These are phyloP conservation scores for Diaporthe vexans DNA, from an alignment of 2,329 filamentous ascomycete genomes.

Conservation along the genomic window DNA sequence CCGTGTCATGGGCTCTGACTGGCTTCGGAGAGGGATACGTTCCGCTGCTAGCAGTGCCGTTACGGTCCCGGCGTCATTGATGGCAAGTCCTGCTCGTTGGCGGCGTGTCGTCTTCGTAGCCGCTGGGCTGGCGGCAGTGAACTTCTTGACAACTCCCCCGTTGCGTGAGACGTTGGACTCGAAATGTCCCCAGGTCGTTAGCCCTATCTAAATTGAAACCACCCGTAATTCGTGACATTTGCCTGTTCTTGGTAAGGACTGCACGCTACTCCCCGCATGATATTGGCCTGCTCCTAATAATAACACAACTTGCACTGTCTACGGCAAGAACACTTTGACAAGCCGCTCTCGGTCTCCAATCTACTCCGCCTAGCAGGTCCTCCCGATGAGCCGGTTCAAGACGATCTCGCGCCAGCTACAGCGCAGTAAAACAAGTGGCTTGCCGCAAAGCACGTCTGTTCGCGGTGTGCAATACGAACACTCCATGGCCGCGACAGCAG, in stretches of 20 bases:
- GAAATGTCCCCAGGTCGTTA: not conserved
- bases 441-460: slow-evolving; percentile 32
- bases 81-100: not conserved
- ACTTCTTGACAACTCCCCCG: not conserved
- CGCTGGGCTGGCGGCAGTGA: not conserved
- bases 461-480: slow-evolving; percentile 17
- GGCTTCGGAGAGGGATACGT: not conserved
- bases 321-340: slow-evolving; percentile 4
- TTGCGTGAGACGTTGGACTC: not conserved
- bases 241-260: slow-evolving; percentile 11
- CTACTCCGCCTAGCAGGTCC: slow-evolving; percentile 1
- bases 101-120: not conserved
- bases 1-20: slow-evolving; percentile 18
- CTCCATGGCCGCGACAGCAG: not conserved
- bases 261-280: slow-evolving; percentile 28
- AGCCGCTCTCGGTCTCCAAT: slow-evolving; percentile 1
- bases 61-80: not conserved
- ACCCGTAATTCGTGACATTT: slow-evolving; percentile 20
- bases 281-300: slow-evolving; percentile 7
- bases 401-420: slow-evolving; percentile 23
- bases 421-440: slow-evolving; percentile 34
- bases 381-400: slow-evolving; percentile 18
- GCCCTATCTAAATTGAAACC: slow-evolving; percentile 7
- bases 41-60: slow-evolving; percentile 1
- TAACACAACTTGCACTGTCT: not conserved